Conservation (phyloP, 225 moss, liverwort and hornwort species). For the Pseudisothecium myosuroides region DNA sequence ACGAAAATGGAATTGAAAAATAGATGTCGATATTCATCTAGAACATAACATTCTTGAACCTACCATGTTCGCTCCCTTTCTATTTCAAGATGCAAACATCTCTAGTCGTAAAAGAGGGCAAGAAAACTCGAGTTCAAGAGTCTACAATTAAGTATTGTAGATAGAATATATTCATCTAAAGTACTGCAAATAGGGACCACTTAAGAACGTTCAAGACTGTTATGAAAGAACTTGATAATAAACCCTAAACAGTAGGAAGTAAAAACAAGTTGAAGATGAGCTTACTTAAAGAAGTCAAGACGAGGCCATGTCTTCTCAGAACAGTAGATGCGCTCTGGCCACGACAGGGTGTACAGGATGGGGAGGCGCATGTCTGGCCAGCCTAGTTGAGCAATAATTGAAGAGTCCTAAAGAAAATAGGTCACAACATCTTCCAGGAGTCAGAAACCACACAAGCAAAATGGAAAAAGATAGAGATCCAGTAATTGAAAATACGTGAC, state of each 20-base stretch:
- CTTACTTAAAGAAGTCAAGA: constrained; percentile 81
- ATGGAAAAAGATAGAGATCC: background rate
- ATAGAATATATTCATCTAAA: background rate
- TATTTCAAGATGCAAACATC: background rate
- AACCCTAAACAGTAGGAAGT: background rate
- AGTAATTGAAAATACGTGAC: background rate
- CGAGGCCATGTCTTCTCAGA: constrained; percentile 97
- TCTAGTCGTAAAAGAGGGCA: background rate
- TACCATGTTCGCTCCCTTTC: background rate
- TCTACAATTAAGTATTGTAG: background rate
- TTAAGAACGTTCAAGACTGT: background rate
- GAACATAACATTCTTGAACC: background rate
- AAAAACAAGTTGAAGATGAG: background rate
- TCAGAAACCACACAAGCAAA: background rate
- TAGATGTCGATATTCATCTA: background rate
- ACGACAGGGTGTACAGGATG: constrained; percentile 88
- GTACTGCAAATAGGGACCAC: background rate
- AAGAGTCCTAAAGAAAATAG: constrained; percentile 61
- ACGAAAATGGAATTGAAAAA: background rate
- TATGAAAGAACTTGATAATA: background rate
- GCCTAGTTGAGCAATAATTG: constrained; percentile 82
- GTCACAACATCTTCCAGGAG: background rate
- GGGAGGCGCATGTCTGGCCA: constrained; percentile 99
- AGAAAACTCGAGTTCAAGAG: background rate
- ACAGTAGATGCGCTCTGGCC: constrained; percentile 86